Base-by-base conservation (phyloP, 345 rosid species). In the Citropsis articulata region DNA sequence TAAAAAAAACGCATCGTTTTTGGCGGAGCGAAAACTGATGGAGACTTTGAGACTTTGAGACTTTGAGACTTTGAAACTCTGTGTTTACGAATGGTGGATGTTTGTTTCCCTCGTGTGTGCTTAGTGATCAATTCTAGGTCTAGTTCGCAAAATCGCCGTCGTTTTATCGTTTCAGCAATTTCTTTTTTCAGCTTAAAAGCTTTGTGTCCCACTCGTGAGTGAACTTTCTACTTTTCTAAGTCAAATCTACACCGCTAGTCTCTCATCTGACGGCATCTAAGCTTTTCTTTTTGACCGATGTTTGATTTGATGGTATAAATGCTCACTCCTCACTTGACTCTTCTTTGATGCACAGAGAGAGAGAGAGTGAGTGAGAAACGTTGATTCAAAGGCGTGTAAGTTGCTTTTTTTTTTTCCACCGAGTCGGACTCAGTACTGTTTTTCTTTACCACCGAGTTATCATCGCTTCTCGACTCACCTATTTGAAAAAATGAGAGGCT, bases 81-180 rank as follows among this genome's bases (percentile, higher is more conserved):
- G 33, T 57, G 78, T 75, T 75, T 36, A 63, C 50, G 13, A 62
- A 75, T 63, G 62, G 61, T 75, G 69, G 4, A 33, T 45, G 78
- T 64, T 30, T 45, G 50, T 45, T 45, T 63, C 38, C 38, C 14
- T 63, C 30, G 19, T 28, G 8, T 40, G 19, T 27, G 53, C 55
- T 27, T 45, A 3, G 18, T 45, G 50, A 12, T 45, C 14, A 45
- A 12, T 13, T 45, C 50, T 57, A 69, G 69, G 45, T 50, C 71
- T 42, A n/a, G 55, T 79, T 53, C 80, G 57, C 57, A 53, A 64
- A 75, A 27, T 79, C 83, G 83, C 82, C 88, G 86, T 81, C 86
- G 90, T 76, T 77, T 59, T 84, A 40, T 72, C 66, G 77, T 33
- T 35, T 19, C 78, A 72, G 68, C 75, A 28, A 21, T 8, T 56